Evolutionary conservation across 75 land plant genomes (phyloP).

Genomic region (Picea glauca): DNA sequence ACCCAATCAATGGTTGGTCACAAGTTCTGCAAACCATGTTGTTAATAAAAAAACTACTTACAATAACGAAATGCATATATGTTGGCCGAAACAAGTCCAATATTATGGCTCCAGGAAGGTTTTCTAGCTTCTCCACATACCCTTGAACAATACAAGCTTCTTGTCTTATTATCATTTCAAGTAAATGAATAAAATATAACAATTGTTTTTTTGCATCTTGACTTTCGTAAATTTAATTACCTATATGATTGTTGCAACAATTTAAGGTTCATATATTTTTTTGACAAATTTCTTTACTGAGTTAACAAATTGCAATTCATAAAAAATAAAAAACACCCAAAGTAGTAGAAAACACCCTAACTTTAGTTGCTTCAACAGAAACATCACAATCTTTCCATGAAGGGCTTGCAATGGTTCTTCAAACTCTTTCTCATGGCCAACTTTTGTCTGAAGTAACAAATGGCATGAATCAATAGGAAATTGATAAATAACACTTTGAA

Average conservation of each 20-base stretch:
- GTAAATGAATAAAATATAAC: no score
- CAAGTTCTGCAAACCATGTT: not conserved
- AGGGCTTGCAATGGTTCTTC: constrained; percentile 48
- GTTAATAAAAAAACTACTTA: constrained; percentile 6
- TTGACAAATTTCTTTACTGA: no score
- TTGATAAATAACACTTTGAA: no score
- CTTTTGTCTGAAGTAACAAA: constrained; percentile 33
- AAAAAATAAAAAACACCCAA: not conserved
- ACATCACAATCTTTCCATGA: constrained; percentile 72
- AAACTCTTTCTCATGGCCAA: constrained; percentile 39
- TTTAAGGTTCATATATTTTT: not conserved
- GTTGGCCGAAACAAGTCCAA: constrained; percentile 40
- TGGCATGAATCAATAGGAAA: not conserved
- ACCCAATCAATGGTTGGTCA: not conserved
- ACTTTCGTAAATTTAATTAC: not conserved
- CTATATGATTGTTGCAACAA: not conserved
- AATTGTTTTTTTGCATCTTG: not conserved
- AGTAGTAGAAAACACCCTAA: constrained; percentile 35
- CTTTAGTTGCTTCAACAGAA: constrained; percentile 61
- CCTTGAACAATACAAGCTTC: no score
- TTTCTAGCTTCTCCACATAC: no score
- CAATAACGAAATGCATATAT: no score
- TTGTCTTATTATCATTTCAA: no score
- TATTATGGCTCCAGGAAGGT: constrained; percentile 24
- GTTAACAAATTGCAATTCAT: no score